Conservation (phyloP, 306 rosid genomes). For the Calophaca sinica region DNA sequence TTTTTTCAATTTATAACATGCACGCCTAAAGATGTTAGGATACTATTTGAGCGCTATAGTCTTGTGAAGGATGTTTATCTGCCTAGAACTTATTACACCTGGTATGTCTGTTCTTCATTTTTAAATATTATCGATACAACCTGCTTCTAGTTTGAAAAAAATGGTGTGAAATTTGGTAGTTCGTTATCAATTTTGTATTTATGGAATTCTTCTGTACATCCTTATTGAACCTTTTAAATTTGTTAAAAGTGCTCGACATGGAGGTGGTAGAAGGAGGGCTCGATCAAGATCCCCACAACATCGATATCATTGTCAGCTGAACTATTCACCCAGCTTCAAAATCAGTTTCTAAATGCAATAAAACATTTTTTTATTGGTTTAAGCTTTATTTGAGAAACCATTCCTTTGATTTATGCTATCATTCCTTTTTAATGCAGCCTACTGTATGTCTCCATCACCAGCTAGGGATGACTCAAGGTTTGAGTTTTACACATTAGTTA, state of each 20-base stretch:
- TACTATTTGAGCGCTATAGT: slow-evolving; percentile 85
- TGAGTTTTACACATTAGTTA: slow-evolving; percentile 40
- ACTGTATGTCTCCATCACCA: slow-evolving; percentile 77
- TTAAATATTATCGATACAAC: neutral
- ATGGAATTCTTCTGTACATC: neutral
- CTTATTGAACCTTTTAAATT: slow-evolving; percentile 19
- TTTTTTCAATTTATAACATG: slow-evolving; percentile 16
- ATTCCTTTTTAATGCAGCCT: slow-evolving; percentile 65
- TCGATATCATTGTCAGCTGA: slow-evolving; percentile 72
- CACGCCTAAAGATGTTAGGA: slow-evolving; percentile 85
- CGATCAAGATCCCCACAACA: slow-evolving; percentile 77
- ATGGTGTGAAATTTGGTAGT: neutral
- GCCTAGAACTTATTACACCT: slow-evolving; percentile 84
- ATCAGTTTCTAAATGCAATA: too few species aligned
- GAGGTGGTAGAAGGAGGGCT: slow-evolving; percentile 69
- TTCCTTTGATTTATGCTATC: slow-evolving; percentile 4
- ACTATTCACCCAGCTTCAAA: slow-evolving; percentile 27
- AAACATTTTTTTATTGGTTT: neutral
- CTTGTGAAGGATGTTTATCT: slow-evolving; percentile 95
- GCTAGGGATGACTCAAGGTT: slow-evolving; percentile 73
- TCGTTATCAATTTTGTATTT: neutral
- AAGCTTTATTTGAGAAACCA: slow-evolving; percentile 2
- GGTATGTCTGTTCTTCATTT: slow-evolving; percentile 53
- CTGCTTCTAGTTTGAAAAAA: neutral
- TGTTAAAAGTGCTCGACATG: slow-evolving; percentile 62